Conservation (phyloP, 495 filamentous ascomycete species). For the Beverwykella pulmonaria region DNA sequence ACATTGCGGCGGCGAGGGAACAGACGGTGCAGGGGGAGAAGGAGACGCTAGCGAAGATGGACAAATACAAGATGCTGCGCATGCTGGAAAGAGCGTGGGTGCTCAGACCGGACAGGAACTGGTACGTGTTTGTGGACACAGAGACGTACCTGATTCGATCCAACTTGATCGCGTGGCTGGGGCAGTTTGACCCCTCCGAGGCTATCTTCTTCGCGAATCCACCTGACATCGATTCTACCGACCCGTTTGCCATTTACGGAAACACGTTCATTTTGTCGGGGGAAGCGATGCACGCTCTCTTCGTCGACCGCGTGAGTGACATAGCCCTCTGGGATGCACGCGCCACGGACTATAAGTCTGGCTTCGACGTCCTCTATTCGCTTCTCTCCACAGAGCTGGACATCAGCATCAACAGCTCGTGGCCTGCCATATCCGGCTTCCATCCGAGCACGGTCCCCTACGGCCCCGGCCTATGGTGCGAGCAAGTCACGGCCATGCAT, state of each 20-base stretch:
- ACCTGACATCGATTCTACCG: not conserved
- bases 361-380: constrained; percentile 13
- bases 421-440: constrained; percentile 27
- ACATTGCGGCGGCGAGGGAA: constrained; percentile 4
- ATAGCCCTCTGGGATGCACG: constrained; percentile 18
- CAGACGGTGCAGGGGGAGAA: constrained; percentile 6
- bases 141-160: constrained; percentile 31
- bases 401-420: constrained; percentile 17
- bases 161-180: constrained; percentile 29
- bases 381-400: constrained; percentile 15
- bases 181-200: constrained; percentile 16
- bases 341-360: constrained; percentile 6
- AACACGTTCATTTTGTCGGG: constrained; percentile 28
- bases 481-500: constrained; percentile 30
- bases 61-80: constrained; percentile 37
- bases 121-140: constrained; percentile 35
- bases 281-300: constrained; percentile 14
- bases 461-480: constrained; percentile 31
- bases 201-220: constrained; percentile 24
- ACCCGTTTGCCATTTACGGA: constrained; percentile 21
- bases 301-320: constrained; percentile 10
- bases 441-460: constrained; percentile 23
- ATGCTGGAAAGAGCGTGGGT: constrained; percentile 32
- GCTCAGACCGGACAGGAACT: constrained; percentile 15
- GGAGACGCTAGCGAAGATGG: constrained; percentile 13